Percentiles rank a stretch among this genome's conserved stretches.
These are phyloP conservation scores for Waltiozyma sp. DNA, from an alignment of 1,139 yeast genomes.

Conservation along the genomic window DNA sequence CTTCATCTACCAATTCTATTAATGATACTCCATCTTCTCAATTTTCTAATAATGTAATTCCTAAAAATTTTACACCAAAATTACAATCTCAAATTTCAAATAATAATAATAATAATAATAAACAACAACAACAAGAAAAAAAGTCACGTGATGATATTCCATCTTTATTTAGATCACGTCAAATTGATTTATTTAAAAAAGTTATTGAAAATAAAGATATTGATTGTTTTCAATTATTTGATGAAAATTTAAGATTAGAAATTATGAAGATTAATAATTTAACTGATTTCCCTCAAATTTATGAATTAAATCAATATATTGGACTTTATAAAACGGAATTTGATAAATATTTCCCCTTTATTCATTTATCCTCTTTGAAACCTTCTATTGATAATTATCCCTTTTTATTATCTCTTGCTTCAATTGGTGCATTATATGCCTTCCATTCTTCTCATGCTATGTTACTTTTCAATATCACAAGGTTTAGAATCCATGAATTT, in stretches of 20 bases:
- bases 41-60: background rate
- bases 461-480: slow-evolving; percentile 65
- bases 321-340: slow-evolving; percentile 63
- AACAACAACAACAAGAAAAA: no score
- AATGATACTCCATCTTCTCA: background rate
- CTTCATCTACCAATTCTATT: slow-evolving; percentile 6
- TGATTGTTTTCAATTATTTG: slow-evolving; percentile 24
- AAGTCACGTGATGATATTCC: slow-evolving; percentile 41
- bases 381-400: slow-evolving; percentile 60
- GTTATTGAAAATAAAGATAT: slow-evolving; percentile 18
- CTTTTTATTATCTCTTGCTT: slow-evolving; percentile 69
- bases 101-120: no score
- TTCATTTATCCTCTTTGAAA: slow-evolving; percentile 61
- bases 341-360: slow-evolving; percentile 71
- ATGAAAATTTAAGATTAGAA: slow-evolving; percentile 39
- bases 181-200: slow-evolving; percentile 44
- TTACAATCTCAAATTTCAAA: background rate
- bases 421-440: slow-evolving; percentile 80
- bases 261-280: slow-evolving; percentile 44
- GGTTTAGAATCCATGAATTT: slow-evolving; percentile 66
- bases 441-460: slow-evolving; percentile 74
- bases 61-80: background rate
- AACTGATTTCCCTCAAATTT: slow-evolving; percentile 52
- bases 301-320: slow-evolving; percentile 65
- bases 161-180: slow-evolving; percentile 48